Conservation (phyloP, 225 moss, liverwort and hornwort genomes). For the Sphagnum tenellum region DNA sequence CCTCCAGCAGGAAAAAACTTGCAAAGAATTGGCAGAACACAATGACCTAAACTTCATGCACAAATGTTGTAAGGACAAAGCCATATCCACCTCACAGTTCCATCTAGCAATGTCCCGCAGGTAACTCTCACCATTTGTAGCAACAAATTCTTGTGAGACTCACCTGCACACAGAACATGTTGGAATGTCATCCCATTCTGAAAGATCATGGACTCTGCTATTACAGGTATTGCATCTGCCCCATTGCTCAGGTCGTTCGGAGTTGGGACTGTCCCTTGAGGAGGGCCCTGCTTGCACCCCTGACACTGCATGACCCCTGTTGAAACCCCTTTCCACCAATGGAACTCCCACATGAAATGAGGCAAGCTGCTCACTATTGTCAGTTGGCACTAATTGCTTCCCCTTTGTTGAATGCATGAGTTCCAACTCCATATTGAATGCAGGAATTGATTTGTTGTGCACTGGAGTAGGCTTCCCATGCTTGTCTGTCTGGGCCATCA, state of each 20-base stretch:
- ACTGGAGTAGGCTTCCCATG: slow-evolving; percentile 7
- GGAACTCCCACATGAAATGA: slow-evolving; percentile 16
- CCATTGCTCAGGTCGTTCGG: slow-evolving; percentile 17
- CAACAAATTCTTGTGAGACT: not conserved
- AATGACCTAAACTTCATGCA: no score
- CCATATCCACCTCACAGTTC: no score
- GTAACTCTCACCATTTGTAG: not conserved
- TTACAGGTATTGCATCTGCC: slow-evolving; percentile 22
- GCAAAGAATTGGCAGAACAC: no score
- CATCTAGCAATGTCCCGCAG: no score
- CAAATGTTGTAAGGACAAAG: no score
- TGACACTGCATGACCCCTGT: slow-evolving; percentile 15
- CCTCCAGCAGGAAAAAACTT: no score
- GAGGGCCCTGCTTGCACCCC: slow-evolving; percentile 49
- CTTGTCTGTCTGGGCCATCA: slow-evolving; percentile 22
- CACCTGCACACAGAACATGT: slow-evolving; percentile 39
- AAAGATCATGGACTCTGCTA: slow-evolving; percentile 12
- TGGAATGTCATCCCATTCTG: slow-evolving; percentile 13
- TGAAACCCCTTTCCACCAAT: slow-evolving; percentile 16
- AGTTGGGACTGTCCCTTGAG: slow-evolving; percentile 15
- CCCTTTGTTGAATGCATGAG: slow-evolving; percentile 13
- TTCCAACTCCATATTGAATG: slow-evolving; percentile 15
- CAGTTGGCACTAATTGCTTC: slow-evolving; percentile 12
- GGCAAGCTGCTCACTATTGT: slow-evolving; percentile 19
- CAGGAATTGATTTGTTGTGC: slow-evolving; percentile 9